A percentile compares a stretch with the other conserved stretches of the same genome.
These are phyloP conservation scores for Metschnikowia matae DNA, from an alignment of 805 yeast species.

Conservation along the genomic window DNA sequence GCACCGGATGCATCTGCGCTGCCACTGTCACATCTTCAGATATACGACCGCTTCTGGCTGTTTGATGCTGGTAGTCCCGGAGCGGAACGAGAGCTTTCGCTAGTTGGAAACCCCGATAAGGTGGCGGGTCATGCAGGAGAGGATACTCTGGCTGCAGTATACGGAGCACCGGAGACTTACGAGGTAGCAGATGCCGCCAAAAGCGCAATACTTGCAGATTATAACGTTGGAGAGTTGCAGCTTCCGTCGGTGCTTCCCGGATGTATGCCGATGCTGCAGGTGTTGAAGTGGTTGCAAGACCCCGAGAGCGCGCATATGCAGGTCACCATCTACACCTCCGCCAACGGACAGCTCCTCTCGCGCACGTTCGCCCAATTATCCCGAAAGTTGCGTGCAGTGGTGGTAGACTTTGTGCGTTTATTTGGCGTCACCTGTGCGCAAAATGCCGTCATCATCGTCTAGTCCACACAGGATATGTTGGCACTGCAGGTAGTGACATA, in stretches of 20 bases:
- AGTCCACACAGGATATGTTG: background rate
- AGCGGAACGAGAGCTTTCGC: background rate
- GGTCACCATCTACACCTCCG: slow-evolving; percentile 12
- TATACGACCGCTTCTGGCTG: slow-evolving; percentile 1
- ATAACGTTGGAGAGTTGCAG: slow-evolving; percentile 9
- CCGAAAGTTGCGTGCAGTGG: slow-evolving; percentile 21
- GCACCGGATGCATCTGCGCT: background rate
- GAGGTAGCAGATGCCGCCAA: slow-evolving; percentile 18
- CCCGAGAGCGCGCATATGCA: background rate
- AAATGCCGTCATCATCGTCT: slow-evolving; percentile 5
- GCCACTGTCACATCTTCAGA: background rate
- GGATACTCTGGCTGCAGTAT: slow-evolving; percentile 4
- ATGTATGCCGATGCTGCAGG: slow-evolving; percentile 44
- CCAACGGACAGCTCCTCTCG: slow-evolving; percentile 19
- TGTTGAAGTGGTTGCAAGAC: slow-evolving; percentile 29
- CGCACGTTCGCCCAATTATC: slow-evolving; percentile 22
- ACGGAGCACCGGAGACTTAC: slow-evolving; percentile 7
- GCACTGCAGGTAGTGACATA: background rate
- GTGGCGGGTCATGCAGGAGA: background rate
- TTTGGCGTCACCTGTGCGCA: slow-evolving; percentile 33
- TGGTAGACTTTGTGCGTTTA: slow-evolving; percentile 42
- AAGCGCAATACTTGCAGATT: slow-evolving; percentile 11
- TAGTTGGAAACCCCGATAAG: background rate
- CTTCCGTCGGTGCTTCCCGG: slow-evolving; percentile 51
- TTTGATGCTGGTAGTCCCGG: slow-evolving; percentile 1